Evolutionary conservation across 805 yeast species (phyloP).

Genomic region (Pichia phayaonensis): DNA sequence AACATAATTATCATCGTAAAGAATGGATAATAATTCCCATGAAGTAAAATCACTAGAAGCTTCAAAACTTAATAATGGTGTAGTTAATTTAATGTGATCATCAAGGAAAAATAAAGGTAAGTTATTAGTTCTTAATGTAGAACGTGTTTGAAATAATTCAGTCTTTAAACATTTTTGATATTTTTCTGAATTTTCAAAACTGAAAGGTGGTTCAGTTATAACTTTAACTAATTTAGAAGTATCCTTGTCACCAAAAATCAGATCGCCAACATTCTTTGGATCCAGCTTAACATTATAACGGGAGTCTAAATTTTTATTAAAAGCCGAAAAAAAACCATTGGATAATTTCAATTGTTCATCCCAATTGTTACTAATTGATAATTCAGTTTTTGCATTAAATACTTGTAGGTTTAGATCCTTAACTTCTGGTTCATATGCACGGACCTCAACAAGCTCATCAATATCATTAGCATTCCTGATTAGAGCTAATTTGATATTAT

Average conservation of each 20-base stretch:
- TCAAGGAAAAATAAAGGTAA: conserved; percentile 34
- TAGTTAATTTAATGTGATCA: conserved; percentile 24
- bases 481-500: conserved; percentile 1
- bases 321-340: conserved; percentile 36
- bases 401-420: conserved; percentile 39
- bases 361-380: conserved; percentile 56
- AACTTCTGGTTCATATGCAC: conserved; percentile 63
- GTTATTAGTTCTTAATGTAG: conserved; percentile 17
- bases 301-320: conserved; percentile 17
- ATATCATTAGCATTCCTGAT: conserved; percentile 8
- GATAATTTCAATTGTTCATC: conserved; percentile 51
- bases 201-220: conserved; percentile 1
- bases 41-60: conserved; percentile 16
- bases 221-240: conserved; percentile 11
- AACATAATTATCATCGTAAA: conserved; percentile 43
- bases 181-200: conserved; percentile 7
- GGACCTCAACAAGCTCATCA: conserved; percentile 45
- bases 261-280: conserved; percentile 16
- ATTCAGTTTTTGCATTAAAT: conserved; percentile 33
- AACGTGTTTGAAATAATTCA: conserved; percentile 11
- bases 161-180: conserved; percentile 9
- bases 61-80: conserved; percentile 17
- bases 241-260: conserved; percentile 15
- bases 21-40: conserved; percentile 54
- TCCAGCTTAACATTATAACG: conserved; percentile 12